Evolutionary conservation across 1,284 basidiomycete species (phyloP).

Genomic region (Chalciporus sp.): DNA sequence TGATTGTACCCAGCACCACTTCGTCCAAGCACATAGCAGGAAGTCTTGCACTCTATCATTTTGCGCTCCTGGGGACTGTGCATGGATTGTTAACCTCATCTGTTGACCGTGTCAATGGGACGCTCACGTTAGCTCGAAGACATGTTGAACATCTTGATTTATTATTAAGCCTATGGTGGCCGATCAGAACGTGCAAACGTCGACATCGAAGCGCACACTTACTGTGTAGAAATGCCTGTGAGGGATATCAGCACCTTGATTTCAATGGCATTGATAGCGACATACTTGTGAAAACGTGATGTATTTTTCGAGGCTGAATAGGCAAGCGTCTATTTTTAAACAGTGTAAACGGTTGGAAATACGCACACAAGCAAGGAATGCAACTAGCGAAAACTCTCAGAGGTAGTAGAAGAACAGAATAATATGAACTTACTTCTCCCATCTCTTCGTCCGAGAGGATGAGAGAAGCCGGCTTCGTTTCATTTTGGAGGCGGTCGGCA

Average conservation of each 20-base stretch:
- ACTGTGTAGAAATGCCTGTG: conserved; percentile 58
- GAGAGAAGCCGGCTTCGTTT: conserved; percentile 1
- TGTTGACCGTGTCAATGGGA: conserved; percentile 14
- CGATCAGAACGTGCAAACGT: conserved; percentile 9
- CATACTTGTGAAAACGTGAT: conserved; percentile 57
- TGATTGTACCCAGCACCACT: conserved; percentile 69
- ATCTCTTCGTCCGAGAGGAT: conserved; percentile 26
- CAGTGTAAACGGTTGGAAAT: not conserved
- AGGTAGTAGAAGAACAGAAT: not conserved
- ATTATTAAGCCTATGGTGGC: conserved; percentile 43
- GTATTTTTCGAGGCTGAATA: conserved; percentile 63
- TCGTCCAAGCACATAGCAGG: conserved; percentile 70
- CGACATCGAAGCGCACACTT: conserved; percentile 14
- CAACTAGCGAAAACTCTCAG: conserved; percentile 38
- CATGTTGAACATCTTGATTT: conserved; percentile 48
- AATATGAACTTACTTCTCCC: conserved; percentile 20
- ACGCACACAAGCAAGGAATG: conserved; percentile 60
- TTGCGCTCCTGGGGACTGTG: conserved; percentile 56
- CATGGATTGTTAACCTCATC: not conserved
- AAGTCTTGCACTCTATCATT: conserved; percentile 61
- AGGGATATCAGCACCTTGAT: not conserved
- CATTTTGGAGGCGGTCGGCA: conserved; percentile 15
- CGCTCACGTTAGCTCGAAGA: conserved; percentile 59
- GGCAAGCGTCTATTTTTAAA: not conserved
- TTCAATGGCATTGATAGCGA: not conserved